Conservation (phyloP, 1,284 basidiomycete genomes). For the Ustilago trichophora region DNA sequence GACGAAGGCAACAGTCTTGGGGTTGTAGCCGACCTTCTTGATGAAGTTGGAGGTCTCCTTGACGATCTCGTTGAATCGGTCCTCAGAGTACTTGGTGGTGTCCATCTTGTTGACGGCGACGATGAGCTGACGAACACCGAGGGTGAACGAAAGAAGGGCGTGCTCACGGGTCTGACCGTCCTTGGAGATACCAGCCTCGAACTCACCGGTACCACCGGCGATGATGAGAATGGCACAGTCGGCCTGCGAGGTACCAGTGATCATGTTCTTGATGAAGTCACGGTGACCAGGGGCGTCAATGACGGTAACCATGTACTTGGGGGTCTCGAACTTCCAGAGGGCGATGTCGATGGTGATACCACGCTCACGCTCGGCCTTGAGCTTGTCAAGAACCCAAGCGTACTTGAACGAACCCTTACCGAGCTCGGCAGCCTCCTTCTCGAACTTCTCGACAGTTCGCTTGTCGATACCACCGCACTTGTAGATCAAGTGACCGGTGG, state of each 20-base stretch:
- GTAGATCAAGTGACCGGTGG: slow-evolving; percentile 65
- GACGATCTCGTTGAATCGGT: slow-evolving; percentile 63
- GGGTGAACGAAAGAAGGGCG: slow-evolving; percentile 66
- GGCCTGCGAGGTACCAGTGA: slow-evolving; percentile 65
- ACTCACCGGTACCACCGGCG: slow-evolving; percentile 64
- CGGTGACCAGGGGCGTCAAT: slow-evolving; percentile 66
- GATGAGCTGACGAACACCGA: slow-evolving; percentile 64
- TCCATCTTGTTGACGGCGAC: slow-evolving; percentile 67
- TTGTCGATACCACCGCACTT: slow-evolving; percentile 67
- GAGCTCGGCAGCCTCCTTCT: slow-evolving; percentile 65
- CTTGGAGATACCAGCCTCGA: slow-evolving; percentile 65
- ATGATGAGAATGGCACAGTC: slow-evolving; percentile 66
- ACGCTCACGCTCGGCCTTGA: slow-evolving; percentile 65
- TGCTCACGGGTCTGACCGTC: slow-evolving; percentile 66
- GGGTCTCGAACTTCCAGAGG: slow-evolving; percentile 65
- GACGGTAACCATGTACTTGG: slow-evolving; percentile 65
- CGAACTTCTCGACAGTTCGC: slow-evolving; percentile 66
- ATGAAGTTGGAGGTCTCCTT: slow-evolving; percentile 64
- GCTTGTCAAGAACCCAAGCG: slow-evolving; percentile 66
- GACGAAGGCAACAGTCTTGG: slow-evolving; percentile 64
- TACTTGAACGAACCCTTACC: slow-evolving; percentile 66
- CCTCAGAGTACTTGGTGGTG: slow-evolving; percentile 64
- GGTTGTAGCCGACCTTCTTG: slow-evolving; percentile 61
- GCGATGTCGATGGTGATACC: slow-evolving; percentile 67
- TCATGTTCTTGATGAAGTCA: slow-evolving; percentile 65